Conservation (phyloP, 75 land plant species). For the Larix kaempferi region DNA sequence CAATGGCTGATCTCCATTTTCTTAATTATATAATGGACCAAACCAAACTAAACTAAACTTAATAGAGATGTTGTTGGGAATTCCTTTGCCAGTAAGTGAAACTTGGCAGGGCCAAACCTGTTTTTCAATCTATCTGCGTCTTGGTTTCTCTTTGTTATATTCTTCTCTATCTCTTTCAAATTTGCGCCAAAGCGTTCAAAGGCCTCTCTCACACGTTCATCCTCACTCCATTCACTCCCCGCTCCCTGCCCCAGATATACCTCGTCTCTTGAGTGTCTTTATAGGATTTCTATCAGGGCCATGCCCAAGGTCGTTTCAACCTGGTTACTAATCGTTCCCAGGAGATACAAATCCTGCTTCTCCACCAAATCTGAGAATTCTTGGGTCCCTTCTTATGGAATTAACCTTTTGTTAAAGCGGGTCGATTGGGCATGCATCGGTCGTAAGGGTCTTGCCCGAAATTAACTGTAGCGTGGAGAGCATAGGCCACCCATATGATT, state of each 20-base stretch:
- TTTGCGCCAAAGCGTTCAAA: neutral
- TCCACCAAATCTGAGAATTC: no score
- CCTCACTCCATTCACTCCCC: constrained; percentile 17
- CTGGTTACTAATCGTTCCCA: neutral
- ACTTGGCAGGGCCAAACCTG: neutral
- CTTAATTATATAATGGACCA: no score
- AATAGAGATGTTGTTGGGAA: neutral
- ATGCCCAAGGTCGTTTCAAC: neutral
- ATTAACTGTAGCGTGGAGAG: constrained; percentile 44
- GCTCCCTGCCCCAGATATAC: constrained; percentile 65
- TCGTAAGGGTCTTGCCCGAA: constrained; percentile 68
- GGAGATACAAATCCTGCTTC: neutral
- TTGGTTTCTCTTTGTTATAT: neutral
- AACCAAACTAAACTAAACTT: neutral
- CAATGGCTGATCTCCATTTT: no score
- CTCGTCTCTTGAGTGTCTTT: constrained; percentile 75
- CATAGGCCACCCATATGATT: constrained; percentile 37
- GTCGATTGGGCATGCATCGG: constrained; percentile 62
- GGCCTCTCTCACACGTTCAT: neutral
- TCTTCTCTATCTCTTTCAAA: neutral
- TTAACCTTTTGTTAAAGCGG: constrained; percentile 49
- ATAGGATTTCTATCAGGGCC: constrained; percentile 50
- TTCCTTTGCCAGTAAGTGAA: neutral
- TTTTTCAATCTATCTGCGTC: neutral
- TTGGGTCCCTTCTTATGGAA: constrained; percentile 41